phyloP scores from a whole-genome alignment of 2,329 filamentous ascomycete species.

The Tolypocladium nubicola region DNA sequence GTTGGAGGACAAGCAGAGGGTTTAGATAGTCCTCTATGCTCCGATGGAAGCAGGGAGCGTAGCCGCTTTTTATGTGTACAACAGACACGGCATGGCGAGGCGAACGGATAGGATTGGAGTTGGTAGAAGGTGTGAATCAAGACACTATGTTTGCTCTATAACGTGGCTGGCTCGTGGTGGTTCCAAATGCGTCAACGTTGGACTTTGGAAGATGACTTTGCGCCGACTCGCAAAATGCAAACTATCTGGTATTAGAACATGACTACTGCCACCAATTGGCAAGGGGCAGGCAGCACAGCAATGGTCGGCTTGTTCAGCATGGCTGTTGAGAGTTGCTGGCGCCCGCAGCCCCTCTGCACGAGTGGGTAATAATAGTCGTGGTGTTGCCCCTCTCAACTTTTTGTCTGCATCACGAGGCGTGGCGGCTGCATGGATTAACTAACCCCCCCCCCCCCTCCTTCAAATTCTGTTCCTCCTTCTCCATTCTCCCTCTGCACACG shows the following conservation, averaged over 20 bases:
- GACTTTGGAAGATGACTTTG: neutral
- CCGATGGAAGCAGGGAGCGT: slow-evolving; percentile 6
- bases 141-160: neutral
- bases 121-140: neutral
- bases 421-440: neutral
- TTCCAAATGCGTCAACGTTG: neutral
- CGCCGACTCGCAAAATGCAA: neutral
- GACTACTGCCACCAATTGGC: no score
- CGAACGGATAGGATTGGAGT: slow-evolving; percentile 2
- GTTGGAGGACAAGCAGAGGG: slow-evolving; percentile 30
- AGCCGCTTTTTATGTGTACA: slow-evolving; percentile 10
- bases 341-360: neutral
- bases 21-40: slow-evolving; percentile 40
- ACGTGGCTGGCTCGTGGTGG: neutral
- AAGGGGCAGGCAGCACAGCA: no score
- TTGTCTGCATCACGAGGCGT: slow-evolving; percentile 1
- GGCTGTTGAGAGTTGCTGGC: neutral
- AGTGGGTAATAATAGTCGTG: neutral
- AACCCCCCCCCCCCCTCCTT: slow-evolving; percentile 2
- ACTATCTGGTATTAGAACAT: no score
- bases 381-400: neutral
- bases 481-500: no score
- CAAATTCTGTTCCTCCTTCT: no score
- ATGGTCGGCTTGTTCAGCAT: neutral
- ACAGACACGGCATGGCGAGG: slow-evolving; percentile 12